Percentiles rank a stretch among this genome's conserved stretches.
These are phyloP conservation scores for Sporothrix brasiliensis DNA, from an alignment of 2,329 filamentous ascomycete species.

Conservation along the genomic window DNA sequence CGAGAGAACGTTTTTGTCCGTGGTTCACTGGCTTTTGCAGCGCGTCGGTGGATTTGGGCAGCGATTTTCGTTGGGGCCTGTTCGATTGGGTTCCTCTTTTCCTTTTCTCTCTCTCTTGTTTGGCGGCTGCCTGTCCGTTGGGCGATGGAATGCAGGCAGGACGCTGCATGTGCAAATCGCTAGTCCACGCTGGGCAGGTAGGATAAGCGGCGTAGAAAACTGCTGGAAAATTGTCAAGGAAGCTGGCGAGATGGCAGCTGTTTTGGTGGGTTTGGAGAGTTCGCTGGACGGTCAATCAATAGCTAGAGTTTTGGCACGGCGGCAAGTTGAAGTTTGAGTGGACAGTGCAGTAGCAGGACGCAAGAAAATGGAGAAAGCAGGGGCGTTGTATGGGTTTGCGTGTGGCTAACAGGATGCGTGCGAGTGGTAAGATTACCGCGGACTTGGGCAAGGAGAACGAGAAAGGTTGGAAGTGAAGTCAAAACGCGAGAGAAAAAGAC, in stretches of 20 bases:
- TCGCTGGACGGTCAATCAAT: background rate
- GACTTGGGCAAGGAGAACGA: constrained; percentile 8
- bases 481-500: constrained; percentile 17
- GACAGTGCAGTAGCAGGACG: constrained; percentile 33
- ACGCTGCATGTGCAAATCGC: constrained; percentile 12
- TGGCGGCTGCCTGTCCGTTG: constrained; percentile 27
- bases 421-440: background rate
- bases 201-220: background rate
- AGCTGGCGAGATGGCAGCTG: background rate
- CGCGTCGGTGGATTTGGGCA: constrained; percentile 28
- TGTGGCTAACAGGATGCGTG: background rate
- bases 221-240: constrained; percentile 3
- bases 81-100: constrained; percentile 12
- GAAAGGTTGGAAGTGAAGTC: background rate
- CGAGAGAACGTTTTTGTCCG: background rate
- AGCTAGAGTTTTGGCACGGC: constrained; percentile 17
- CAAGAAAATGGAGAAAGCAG: constrained; percentile 35
- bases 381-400: background rate
- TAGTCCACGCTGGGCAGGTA: constrained; percentile 1
- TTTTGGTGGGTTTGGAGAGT: background rate
- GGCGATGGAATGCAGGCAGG: constrained; percentile 6
- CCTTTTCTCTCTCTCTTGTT: background rate
- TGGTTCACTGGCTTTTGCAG: constrained; percentile 9
- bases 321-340: background rate
- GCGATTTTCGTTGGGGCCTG: constrained; percentile 17